These are phyloP conservation scores for Geranomyces michiganensis DNA, from an alignment of 192 early-diverging fungal genomes.

Conservation along the genomic window DNA sequence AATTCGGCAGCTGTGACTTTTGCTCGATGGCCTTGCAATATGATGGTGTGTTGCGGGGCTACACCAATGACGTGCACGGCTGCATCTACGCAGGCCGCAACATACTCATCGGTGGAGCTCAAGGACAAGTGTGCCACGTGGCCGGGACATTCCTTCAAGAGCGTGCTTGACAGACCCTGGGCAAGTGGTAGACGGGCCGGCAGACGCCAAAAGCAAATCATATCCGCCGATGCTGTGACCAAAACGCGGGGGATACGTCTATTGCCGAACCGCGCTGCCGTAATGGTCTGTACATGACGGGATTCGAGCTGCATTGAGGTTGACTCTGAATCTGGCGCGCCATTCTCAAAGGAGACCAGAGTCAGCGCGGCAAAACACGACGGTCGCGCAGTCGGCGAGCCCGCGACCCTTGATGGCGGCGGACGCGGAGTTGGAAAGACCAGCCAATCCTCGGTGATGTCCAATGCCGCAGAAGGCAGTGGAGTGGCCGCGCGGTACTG, in stretches of 20 bases:
- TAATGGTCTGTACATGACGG: not conserved
- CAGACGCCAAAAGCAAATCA: conserved; percentile 1
- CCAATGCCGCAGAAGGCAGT: not conserved
- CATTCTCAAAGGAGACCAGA: not conserved
- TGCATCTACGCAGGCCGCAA: conserved; percentile 10
- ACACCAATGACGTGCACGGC: conserved; percentile 22
- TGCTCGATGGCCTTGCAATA: conserved; percentile 23
- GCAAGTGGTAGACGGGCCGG: conserved; percentile 2
- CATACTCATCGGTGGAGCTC: not conserved
- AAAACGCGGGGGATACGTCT: not conserved
- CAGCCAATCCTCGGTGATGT: conserved; percentile 13
- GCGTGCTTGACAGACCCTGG: not conserved
- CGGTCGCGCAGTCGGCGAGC: not conserved
- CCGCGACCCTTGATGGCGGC: not conserved
- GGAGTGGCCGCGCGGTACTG: not conserved
- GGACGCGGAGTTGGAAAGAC: conserved; percentile 4
- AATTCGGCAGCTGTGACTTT: conserved; percentile 25
- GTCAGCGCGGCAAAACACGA: not conserved
- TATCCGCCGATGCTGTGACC: conserved; percentile 20
- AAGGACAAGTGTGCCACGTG: conserved; percentile 7
- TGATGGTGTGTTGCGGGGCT: not conserved
- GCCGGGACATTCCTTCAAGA: conserved; percentile 22
- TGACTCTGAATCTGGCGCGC: not conserved
- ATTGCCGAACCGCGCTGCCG: conserved; percentile 15
- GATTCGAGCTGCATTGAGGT: not conserved